Base-by-base conservation (phyloP, 352 stramenopile genomes). In the Globisporangium radiosum region DNA sequence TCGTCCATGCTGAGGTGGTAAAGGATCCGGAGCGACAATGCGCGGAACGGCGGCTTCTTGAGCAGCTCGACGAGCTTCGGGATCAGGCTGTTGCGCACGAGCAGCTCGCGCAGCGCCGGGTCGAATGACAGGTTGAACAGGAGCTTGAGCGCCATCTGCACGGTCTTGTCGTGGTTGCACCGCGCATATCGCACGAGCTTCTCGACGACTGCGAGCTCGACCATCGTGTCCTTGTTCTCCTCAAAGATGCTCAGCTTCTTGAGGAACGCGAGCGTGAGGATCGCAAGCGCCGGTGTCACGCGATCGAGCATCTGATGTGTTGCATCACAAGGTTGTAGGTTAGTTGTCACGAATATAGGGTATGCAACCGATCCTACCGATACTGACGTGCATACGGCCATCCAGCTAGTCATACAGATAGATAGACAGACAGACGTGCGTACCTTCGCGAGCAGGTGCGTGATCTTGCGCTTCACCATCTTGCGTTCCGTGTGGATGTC, bases 51-150 rank as follows among this genome's bases (percentile, higher is more conserved):
- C 17, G 88, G 79, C 52, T 97, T 94, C 73, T 98, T 97, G 62
- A 98, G 76, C 38, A 98, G 66, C 52, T 96, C 81, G 33, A 98
- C 87, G 36, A 99, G 87, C 57, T 95, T 96, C 33, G 85, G 88
- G 53, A 98, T 94, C 8, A 98, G 71, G 19, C 85, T 90, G 71
- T 88, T 84, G 47, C 92, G 84, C 40, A 96, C 85, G 57, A 96
- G 83, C 47, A 94, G 66, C 65, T 95, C 88, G 7, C 87, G 78
- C 17, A 95, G 73, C 36, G 76, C 70, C 17, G 81, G 68, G 63
- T 98, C 89, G 66, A 98, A 98, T 10, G 89, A 98, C 52, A 98
- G 62, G 60, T 98, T 98, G 76, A 98, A 98, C 14, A 98, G 65
- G 49, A 98, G 69, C 56, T 94, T 93, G 17, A 93, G 71, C 42